Conservation (phyloP, 2,329 filamentous ascomycete species). For the Colletotrichum spinosum region DNA sequence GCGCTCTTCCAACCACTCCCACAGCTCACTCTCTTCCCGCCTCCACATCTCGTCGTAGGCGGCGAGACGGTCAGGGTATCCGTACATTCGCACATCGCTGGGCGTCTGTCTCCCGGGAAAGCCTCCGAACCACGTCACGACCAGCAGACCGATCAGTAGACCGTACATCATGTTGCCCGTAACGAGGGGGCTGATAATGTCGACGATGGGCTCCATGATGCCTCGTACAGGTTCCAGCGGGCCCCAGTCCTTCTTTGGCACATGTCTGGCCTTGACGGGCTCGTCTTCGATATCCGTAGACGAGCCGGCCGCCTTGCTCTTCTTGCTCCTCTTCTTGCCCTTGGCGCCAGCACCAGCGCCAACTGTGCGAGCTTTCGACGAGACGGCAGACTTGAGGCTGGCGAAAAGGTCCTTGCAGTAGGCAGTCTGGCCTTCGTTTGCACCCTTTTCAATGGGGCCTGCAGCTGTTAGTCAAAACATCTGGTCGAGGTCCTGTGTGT, state of each 20-base stretch:
- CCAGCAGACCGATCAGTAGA: constrained; percentile 77
- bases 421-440: constrained; percentile 86
- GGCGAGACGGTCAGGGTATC: constrained; percentile 74
- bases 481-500: not conserved
- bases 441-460: constrained; percentile 97
- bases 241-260: constrained; percentile 74
- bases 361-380: constrained; percentile 68
- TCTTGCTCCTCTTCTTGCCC: constrained; percentile 72
- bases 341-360: constrained; percentile 60
- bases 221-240: constrained; percentile 81
- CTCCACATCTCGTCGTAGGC: constrained; percentile 96
- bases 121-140: constrained; percentile 80
- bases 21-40: constrained; percentile 86
- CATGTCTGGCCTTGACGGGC: constrained; percentile 54
- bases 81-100: constrained; percentile 51
- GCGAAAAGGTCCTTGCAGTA: constrained; percentile 86
- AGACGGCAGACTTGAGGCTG: constrained; percentile 78
- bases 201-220: constrained; percentile 75
- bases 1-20: constrained; percentile 93
- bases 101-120: constrained; percentile 49
- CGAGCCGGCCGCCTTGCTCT: constrained; percentile 59
- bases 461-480: constrained; percentile 44
- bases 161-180: constrained; percentile 83
- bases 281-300: constrained; percentile 54
- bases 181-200: constrained; percentile 77